Base-by-base conservation (phyloP, 2,329 filamentous ascomycete genomes). In the Gnomoniopsis sp. region DNA sequence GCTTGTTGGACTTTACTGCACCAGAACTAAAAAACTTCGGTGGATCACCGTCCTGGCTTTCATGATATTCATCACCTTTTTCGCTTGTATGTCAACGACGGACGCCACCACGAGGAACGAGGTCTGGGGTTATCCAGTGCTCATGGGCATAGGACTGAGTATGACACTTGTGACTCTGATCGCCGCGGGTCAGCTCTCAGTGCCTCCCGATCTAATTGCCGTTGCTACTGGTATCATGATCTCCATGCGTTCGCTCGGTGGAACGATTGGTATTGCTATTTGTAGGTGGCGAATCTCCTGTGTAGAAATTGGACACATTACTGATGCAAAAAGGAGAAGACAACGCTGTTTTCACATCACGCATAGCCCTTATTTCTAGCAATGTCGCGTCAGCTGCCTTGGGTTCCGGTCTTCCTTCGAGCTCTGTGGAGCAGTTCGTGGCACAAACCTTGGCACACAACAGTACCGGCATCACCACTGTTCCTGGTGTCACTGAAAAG, bases 241-340 rank as follows among this genome's bases (percentile, higher is more conserved):
- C 33, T 66, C 70, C 36, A 64, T 73, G 2, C 66, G 74, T 6
- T 74, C 72, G 15, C 70, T 83, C 3, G 80, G 80, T 3, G 76
- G 76, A 50, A 78, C 79, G 1, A 66, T 82, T 12, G 80, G 79
- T 30, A 68, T 83, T 17, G 80, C 79, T 3, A 72, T 81, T 48
- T 65, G 63, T 64, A 50, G 57, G 63, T 55, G 30, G 3, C n/a
- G 38, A 41, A 12, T 22, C 33, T 3, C n/a, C 22, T 10, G 50
- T 43, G 48, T 49, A 55, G 14, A 14, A 19, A 17, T 43, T 43
- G 12, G n/a, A 41, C n/a, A 3, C 12, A 15, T 15, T 41, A n/a
- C 38, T 41, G n/a, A 41, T 41, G 4, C 38, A 15, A 15, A 15
- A n/a, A 41, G 22, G n/a, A 22, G 23, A 51, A 66, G 65, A 66